Evolutionary conservation across 1,284 basidiomycete genomes (phyloP), one percentile per base, ranked within the genome.

Genomic region (Mycena citricolor): DNA sequence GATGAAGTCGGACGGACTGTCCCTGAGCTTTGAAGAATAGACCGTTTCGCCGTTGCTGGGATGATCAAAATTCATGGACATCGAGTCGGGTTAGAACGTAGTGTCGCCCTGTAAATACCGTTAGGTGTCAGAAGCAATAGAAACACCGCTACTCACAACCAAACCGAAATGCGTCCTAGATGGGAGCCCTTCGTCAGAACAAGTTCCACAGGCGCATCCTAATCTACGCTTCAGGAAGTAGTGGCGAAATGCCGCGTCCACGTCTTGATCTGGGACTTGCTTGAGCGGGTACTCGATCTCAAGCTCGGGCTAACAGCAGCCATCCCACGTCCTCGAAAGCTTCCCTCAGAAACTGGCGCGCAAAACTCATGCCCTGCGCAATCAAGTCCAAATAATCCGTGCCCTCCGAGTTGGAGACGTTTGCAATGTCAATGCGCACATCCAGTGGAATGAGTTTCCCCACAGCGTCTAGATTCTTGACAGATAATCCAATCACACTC

Each of bases 331-430:
- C 3, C 31, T 47, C 21, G 54, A 5, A 10, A 55, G 17, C 11
- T 45, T 56, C 39, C 59, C 58, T 8, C 32, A 30, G 25, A n/a
- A 61, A 55, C 12, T 56, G 52, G 5, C 56, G 52, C 1, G 24
- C 32, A 2, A 47, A 45, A 11, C 46, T 38, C 60, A 61, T 61
- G 1, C 22, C 26, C 3, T 41, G 38, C 4, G 42, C 34, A 12
- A 60, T 21, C 2, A 14, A 38, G 29, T 62, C 60, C 13, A 61
- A 47, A 3, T 59, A 55, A n/a, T 56, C 61, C 30, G 51, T 36
- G 3, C 54, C 50, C 4, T 52, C 46, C 10, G 32, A 37, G 39
- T 61, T 62, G 6, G 34, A 20, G 3, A 34, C 38, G 30, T 56
- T 54, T 12, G 40, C 25, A 26, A 61, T 32, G 31, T 61, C 59